A percentile compares a stretch with the other conserved stretches of the same genome.
These are phyloP conservation scores for Shiraia sp. DNA, from an alignment of 2,329 filamentous ascomycete species.

Conservation along the genomic window DNA sequence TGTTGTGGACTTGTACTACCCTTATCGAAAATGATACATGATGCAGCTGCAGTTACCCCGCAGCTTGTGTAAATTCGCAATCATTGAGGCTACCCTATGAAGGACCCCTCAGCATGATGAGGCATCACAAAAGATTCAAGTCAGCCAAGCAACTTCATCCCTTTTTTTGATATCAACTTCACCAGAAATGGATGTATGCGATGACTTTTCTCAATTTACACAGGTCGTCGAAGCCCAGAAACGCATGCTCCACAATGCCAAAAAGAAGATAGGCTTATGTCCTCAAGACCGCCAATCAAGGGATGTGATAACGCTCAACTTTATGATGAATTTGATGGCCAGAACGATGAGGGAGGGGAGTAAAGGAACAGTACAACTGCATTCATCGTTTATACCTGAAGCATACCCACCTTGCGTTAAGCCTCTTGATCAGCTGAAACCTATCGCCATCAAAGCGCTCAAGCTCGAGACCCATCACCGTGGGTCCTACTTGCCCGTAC, in stretches of 20 bases:
- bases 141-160: constrained; percentile 1
- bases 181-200: constrained; percentile 1
- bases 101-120: not conserved
- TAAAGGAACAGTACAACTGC: constrained; percentile 2
- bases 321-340: constrained; percentile 12
- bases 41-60: not conserved
- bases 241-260: constrained; percentile 9
- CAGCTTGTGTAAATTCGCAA: constrained; percentile 1
- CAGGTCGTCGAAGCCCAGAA: constrained; percentile 5
- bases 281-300: constrained; percentile 14
- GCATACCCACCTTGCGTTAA: constrained; percentile 22
- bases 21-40: not conserved
- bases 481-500: constrained; percentile 41
- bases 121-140: not conserved
- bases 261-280: constrained; percentile 10
- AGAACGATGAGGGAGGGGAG: not conserved
- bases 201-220: constrained; percentile 1
- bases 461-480: constrained; percentile 48
- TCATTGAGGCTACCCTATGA: constrained; percentile 1
- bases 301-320: constrained; percentile 9
- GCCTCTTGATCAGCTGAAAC: constrained; percentile 12
- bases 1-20: not conserved
- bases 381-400: constrained; percentile 19
- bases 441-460: constrained; percentile 37
- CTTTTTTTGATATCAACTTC: constrained; percentile 1